Evolutionary conservation across 306 rosid genomes (phyloP).

Genomic region (Inga laurina): DNA sequence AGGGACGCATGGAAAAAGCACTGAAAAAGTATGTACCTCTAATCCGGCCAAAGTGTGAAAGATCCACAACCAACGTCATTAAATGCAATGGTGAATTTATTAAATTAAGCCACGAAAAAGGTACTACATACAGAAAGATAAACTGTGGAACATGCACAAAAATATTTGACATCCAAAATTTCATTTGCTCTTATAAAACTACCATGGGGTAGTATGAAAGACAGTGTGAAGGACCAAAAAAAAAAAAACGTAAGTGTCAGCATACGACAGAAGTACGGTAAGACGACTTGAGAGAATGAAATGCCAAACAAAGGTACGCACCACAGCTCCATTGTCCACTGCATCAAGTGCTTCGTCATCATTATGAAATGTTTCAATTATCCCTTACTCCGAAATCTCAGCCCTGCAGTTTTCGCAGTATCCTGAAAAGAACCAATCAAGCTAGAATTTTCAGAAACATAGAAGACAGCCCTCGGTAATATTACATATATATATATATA

Average conservation of each 20-base stretch:
- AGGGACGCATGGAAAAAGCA: neutral
- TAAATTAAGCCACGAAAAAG: slow-evolving; percentile 20
- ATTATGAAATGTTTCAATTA: slow-evolving; percentile 68
- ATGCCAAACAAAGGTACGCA: slow-evolving; percentile 36
- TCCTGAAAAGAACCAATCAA: slow-evolving; percentile 53
- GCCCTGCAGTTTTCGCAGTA: slow-evolving; percentile 55
- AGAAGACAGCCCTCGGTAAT: neutral
- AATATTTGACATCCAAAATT: slow-evolving; percentile 16
- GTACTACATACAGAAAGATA: slow-evolving; percentile 10
- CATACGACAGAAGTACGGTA: neutral
- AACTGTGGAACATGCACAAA: slow-evolving; percentile 16
- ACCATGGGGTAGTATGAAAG: neutral
- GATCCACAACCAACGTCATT: slow-evolving; percentile 79
- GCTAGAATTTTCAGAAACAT: neutral
- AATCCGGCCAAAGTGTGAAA: slow-evolving; percentile 92
- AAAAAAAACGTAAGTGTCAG: neutral
- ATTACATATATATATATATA: neutral
- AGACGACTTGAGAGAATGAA: neutral
- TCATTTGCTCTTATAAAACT: neutral
- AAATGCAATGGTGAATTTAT: slow-evolving; percentile 16
- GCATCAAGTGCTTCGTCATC: slow-evolving; percentile 84
- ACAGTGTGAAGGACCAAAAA: neutral
- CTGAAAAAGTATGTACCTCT: slow-evolving; percentile 62
- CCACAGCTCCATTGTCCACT: slow-evolving; percentile 60
- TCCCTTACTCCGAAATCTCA: slow-evolving; percentile 63